These are phyloP conservation scores for Pisolithus albus DNA, from an alignment of 768 basidiomycete species.

Conservation along the genomic window DNA sequence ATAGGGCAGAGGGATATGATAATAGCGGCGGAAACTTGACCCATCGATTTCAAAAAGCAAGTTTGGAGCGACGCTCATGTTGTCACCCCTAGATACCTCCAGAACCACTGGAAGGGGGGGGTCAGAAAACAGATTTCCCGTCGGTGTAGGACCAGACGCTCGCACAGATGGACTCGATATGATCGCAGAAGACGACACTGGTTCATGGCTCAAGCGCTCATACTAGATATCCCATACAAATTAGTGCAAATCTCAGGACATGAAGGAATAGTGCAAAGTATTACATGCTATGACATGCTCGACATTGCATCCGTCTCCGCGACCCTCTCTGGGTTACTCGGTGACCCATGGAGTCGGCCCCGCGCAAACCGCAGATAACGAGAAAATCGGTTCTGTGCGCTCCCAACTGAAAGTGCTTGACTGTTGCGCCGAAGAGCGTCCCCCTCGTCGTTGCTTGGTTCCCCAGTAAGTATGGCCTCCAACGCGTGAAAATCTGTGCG, in stretches of 20 bases:
- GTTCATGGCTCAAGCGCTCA: too few relatives aligned
- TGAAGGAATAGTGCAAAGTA: too few relatives aligned
- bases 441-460: slow-evolving; percentile 15
- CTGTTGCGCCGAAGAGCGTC: slow-evolving; percentile 8
- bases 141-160: too few relatives aligned
- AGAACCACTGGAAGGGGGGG: too few relatives aligned
- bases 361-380: slow-evolving; percentile 51
- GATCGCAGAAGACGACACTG: too few relatives aligned
- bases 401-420: slow-evolving; percentile 8
- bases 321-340: slow-evolving; percentile 12
- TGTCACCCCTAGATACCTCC: slow-evolving; percentile 41
- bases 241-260: too few relatives aligned
- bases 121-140: too few relatives aligned
- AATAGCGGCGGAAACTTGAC: too few relatives aligned
- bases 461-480: slow-evolving; percentile 47
- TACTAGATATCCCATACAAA: too few relatives aligned
- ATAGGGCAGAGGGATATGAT: too few relatives aligned
- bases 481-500: slow-evolving; percentile 51
- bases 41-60: not conserved
- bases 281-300: too few relatives aligned
- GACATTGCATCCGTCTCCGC: not conserved
- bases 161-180: too few relatives aligned
- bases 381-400: slow-evolving; percentile 42
- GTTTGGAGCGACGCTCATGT: slow-evolving; percentile 46
- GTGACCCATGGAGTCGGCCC: slow-evolving; percentile 36